Evolutionary conservation across 176 grass and related monocot genomes (phyloP).

Genomic region (Coix lacrymajobi): DNA sequence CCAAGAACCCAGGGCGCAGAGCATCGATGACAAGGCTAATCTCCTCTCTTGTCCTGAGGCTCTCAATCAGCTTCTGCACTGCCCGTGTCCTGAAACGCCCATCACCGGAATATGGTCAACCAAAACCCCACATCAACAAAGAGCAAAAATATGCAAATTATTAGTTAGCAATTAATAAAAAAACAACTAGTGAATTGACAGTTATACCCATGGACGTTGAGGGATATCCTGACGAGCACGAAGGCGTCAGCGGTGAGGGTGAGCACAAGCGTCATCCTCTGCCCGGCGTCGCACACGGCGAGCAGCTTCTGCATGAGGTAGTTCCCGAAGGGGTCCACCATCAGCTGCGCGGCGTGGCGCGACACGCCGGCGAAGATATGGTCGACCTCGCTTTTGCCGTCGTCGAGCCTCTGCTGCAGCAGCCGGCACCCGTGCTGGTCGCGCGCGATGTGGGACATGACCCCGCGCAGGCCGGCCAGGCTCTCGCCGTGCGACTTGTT

Average conservation of each 20-base stretch:
- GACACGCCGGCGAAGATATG: conserved; percentile 56
- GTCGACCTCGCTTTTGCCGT: conserved; percentile 59
- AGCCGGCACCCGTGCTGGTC: conserved; percentile 85
- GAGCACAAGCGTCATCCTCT: conserved; percentile 54
- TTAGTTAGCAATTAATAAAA: not conserved
- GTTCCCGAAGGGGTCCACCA: conserved; percentile 77
- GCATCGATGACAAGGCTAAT: conserved; percentile 47
- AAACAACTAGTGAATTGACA: not conserved
- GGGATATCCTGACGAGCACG: conserved; percentile 59
- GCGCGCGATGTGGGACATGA: conserved; percentile 56
- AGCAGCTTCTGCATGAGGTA: conserved; percentile 97
- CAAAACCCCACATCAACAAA: not conserved
- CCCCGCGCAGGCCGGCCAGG: conserved; percentile 42
- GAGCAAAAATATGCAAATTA: not conserved
- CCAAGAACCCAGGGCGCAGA: conserved; percentile 49
- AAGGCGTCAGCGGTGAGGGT: conserved; percentile 38
- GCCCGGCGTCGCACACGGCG: conserved; percentile 53
- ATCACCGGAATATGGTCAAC: not conserved
- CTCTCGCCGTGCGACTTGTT: conserved; percentile 37
- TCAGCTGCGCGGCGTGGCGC: conserved; percentile 63
- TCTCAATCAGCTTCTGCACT: conserved; percentile 79
- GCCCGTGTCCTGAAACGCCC: conserved; percentile 58
- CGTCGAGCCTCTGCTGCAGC: conserved; percentile 70
- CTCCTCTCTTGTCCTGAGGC: conserved; percentile 56
- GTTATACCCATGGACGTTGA: conserved; percentile 70